Base-by-base conservation (phyloP, 2,329 filamentous ascomycete species). In the Xylaria multiplex region DNA sequence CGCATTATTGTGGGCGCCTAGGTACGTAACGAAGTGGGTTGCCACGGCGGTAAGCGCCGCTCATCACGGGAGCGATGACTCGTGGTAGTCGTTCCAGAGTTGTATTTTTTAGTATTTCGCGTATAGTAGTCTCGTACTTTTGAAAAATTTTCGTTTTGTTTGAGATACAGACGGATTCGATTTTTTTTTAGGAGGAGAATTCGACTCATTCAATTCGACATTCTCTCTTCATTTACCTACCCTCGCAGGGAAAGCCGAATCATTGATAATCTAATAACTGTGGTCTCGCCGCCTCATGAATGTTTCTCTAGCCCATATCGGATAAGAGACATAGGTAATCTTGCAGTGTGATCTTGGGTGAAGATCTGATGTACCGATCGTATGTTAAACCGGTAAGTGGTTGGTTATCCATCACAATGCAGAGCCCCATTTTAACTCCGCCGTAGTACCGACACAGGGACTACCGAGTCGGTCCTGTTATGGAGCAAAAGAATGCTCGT, bases 401-500 rank as follows among this genome's bases (percentile, higher is more conserved):
- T n/a, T n/a, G 22, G n/a, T 43, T 52, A 46, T 46, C 35, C 37
- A 37, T 37, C 27, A 27, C 30, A 55, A 22, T 19, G 32, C 35
- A 45, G 63, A 63, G 50, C 48, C 42, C 64, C 58, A 66, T 62
- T 32, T 66, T 72, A 72, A 69, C 37, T 54, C 57, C 65, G 60
- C 46, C 46, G 48, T 61, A 30, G n/a, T 13, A 68, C 52, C 67
- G 69, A 66, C 68, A 69, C 66, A 72, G 64, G 66, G 71, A 72
- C 64, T 70, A 70, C 73, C 66, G 69, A 74, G 70, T 74, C 73
- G 72, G 73, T 74, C 73, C 73, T 73, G 70, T 73, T 73, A 72
- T 75, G 73, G 73, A 70, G 62, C 62, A 57, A 70, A 69, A 69
- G 69, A 70, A 72, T 8, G 71, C 66, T 72, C 71, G 71, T 58